Percentiles rank a stretch among this genome's conserved stretches.
These are phyloP conservation scores for Durusdinium trenchii DNA, from an alignment of 73 alveolate species.

Conservation along the genomic window DNA sequence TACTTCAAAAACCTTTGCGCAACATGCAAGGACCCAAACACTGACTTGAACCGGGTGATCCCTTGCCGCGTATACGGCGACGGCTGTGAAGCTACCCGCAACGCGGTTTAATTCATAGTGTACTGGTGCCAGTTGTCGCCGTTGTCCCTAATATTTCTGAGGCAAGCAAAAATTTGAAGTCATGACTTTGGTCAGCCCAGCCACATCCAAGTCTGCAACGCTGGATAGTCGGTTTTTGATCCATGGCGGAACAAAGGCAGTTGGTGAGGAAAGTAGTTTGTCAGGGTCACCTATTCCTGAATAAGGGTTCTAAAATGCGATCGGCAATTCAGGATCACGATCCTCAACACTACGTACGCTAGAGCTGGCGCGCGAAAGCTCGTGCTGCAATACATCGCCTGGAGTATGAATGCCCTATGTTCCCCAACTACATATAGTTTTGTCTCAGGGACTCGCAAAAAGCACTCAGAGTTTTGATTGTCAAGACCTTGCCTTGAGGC, in stretches of 20 bases:
- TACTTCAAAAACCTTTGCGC: no score
- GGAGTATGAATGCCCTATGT: background rate
- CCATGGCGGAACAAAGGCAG: background rate
- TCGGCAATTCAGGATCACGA: background rate
- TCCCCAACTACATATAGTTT: background rate
- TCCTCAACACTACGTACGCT: background rate
- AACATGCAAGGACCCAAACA: background rate
- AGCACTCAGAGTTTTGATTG: background rate
- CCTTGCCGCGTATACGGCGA: constrained; percentile 4
- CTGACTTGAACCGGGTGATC: background rate
- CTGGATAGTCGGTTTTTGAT: background rate
- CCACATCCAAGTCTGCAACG: background rate
- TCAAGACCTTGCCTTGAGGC: background rate
- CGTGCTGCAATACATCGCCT: background rate
- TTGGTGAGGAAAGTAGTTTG: background rate
- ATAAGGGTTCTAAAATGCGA: no score
- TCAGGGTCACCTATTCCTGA: background rate
- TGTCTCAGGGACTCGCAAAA: background rate
- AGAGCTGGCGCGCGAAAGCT: background rate
- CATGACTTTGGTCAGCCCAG: background rate
- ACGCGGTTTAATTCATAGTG: background rate
- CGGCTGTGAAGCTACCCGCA: background rate
- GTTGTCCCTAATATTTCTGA: no score
- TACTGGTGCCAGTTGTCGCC: background rate
- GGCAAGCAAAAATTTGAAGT: background rate